Base-by-base conservation (phyloP, 495 filamentous ascomycete genomes). In the Aspergillus campestris region DNA sequence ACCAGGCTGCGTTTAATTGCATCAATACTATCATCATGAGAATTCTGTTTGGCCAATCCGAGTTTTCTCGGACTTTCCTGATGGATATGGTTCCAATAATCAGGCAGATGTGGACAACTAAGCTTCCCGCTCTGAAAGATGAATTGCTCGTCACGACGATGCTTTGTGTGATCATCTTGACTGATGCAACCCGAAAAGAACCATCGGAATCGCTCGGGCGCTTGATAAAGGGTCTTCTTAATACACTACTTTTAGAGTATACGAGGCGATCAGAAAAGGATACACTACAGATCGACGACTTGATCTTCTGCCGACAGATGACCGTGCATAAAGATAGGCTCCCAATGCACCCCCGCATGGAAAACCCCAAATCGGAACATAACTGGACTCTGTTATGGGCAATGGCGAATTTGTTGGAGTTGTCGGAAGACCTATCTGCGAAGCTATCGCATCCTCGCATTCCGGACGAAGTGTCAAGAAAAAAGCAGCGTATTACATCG, bases 141-240 rank as follows among this genome's bases (percentile, higher is more conserved):
- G 82, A 88, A 50, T 73, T 91, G 54, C 67, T 88, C 31, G 79
- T 81, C 46, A 77, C 80, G n/a, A 65, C 94, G 31, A 82, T 87
- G 48, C 71, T 80, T 38, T 71, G 81, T 38, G 64, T 58, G 42
- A 40, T 55, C 54, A 60, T 64, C 33, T 60, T 64, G 32, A 58
- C 45, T 34, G 59, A 60, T 47, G 35, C 44, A 14, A 40, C 47
- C 35, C 56, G 49, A 6, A 62, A 52, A 37, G 43, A 58, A 0
- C 59, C 63, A 8, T 60, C 63, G 7, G 63, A 69, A 33, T 45
- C 44, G 10, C 40, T 63, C 11, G 37, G 42, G 29, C 54, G 55
- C 10, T 46, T 60, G 6, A 49, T 81, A 8, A 71, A 83, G 51
- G 74, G 72, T 8, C 62, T 92, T 14, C 47, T 75, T 34, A 77